A percentile compares a stretch with the other conserved stretches of the same genome.
Evolutionary conservation across 2,329 filamentous ascomycete species (phyloP).

Genomic region (Fusarium stilboides): DNA sequence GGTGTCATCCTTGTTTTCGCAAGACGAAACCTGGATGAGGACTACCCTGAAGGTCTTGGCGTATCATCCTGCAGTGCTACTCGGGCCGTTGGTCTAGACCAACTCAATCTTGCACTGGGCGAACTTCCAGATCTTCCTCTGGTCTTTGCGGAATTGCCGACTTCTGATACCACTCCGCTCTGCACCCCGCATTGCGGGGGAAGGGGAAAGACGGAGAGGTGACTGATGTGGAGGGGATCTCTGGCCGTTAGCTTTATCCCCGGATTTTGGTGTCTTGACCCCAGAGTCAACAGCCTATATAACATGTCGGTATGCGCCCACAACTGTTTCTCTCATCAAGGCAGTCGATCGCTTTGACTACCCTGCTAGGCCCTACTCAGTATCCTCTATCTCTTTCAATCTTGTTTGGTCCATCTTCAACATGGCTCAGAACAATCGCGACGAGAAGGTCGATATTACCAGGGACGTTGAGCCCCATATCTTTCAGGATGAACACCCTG

Average conservation of each 20-base stretch:
- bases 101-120: slow-evolving; percentile 33
- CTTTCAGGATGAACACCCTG: slow-evolving; percentile 41
- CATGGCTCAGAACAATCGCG: slow-evolving; percentile 26
- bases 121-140: slow-evolving; percentile 19
- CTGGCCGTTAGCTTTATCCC: slow-evolving; percentile 4
- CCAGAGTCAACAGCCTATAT: slow-evolving; percentile 20
- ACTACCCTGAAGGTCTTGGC: slow-evolving; percentile 18
- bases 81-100: slow-evolving; percentile 28
- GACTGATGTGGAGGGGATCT: slow-evolving; percentile 3
- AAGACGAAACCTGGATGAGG: neutral
- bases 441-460: slow-evolving; percentile 25
- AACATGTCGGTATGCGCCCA: slow-evolving; percentile 12
- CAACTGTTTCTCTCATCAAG: slow-evolving; percentile 17
- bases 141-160: slow-evolving; percentile 3
- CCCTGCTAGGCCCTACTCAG: slow-evolving; percentile 5
- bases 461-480: slow-evolving; percentile 37
- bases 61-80: neutral
- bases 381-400: neutral
- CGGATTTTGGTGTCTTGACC: slow-evolving; percentile 1
- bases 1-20: neutral
- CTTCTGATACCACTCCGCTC: slow-evolving; percentile 4
- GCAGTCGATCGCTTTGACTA: slow-evolving; percentile 37
- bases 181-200: slow-evolving; percentile 41
- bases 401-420: neutral
- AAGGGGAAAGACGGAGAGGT: slow-evolving; percentile 16